Evolutionary conservation across 352 stramenopile genomes (phyloP).

Genomic region (Achlya hypogyna): DNA sequence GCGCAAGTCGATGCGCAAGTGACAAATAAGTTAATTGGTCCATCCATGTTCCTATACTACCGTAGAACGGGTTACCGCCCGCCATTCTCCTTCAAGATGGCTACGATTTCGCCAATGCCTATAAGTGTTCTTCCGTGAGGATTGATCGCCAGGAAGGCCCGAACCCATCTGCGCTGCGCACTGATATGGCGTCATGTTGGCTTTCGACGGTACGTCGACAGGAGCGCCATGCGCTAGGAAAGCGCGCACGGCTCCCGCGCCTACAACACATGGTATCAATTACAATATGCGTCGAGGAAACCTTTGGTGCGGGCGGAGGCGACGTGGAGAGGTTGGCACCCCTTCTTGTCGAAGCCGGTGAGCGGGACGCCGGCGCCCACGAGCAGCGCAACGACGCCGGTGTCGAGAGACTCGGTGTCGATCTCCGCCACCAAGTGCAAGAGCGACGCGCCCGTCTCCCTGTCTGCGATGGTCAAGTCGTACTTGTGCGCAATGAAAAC

Average conservation of each 20-base stretch:
- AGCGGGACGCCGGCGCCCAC: background rate
- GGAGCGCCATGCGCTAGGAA: conserved; percentile 7
- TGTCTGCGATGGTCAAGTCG: conserved; percentile 3
- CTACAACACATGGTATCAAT: background rate
- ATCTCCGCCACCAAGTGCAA: conserved; percentile 12
- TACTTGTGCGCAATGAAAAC: background rate
- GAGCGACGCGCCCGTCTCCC: conserved; percentile 7
- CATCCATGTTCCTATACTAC: no score
- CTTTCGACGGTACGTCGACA: background rate
- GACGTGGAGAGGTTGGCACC: conserved; percentile 14
- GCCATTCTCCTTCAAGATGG: conserved; percentile 12
- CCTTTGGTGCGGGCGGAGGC: conserved; percentile 9
- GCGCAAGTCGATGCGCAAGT: no score
- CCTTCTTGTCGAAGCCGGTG: conserved; percentile 16
- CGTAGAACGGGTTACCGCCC: no score
- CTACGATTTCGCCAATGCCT: conserved; percentile 17
- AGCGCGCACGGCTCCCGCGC: conserved; percentile 1
- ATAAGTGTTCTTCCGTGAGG: background rate
- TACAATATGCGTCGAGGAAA: background rate
- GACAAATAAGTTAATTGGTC: no score
- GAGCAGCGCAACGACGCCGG: background rate
- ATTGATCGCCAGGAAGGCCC: background rate
- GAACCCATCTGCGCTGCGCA: conserved; percentile 18
- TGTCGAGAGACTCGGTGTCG: conserved; percentile 8
- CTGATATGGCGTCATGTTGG: conserved; percentile 20